These are phyloP conservation scores for Mycena leptocephala DNA, from an alignment of 768 basidiomycete species.

Conservation along the genomic window DNA sequence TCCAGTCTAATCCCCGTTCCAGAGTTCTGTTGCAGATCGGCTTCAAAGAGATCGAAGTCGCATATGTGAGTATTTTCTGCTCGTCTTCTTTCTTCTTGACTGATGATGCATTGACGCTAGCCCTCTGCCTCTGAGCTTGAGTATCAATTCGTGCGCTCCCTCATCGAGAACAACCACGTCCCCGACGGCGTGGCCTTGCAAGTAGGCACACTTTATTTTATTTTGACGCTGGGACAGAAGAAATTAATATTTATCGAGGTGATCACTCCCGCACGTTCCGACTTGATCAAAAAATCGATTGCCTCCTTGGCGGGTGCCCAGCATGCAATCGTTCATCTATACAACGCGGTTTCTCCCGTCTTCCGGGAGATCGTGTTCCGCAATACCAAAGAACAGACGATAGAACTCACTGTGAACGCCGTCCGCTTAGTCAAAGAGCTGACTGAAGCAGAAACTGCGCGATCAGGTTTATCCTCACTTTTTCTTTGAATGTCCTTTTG, in stretches of 20 bases:
- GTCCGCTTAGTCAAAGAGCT: constrained; percentile 89
- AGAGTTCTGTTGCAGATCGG: constrained; percentile 70
- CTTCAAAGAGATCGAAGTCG: constrained; percentile 97
- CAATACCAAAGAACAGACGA: constrained; percentile 91
- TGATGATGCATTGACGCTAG: background rate
- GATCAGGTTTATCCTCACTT: background rate
- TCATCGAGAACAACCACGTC: constrained; percentile 87
- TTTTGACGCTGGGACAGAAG: background rate
- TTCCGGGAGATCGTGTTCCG: constrained; percentile 97
- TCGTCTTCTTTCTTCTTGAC: background rate
- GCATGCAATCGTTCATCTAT: constrained; percentile 97
- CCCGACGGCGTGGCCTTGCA: constrained; percentile 98
- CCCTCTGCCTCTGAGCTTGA: constrained; percentile 98
- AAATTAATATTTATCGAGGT: constrained; percentile 68
- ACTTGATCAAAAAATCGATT: constrained; percentile 92
- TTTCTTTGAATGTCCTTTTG: background rate
- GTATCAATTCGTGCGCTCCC: constrained; percentile 90
- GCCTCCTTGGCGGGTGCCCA: constrained; percentile 93
- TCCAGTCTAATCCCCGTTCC: constrained; percentile 77
- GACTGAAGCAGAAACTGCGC: constrained; percentile 85
- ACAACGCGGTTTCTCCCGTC: constrained; percentile 94
- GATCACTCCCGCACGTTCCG: constrained; percentile 94
- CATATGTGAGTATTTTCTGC: constrained; percentile 63
- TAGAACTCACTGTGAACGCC: constrained; percentile 89
- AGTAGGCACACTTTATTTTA: constrained; percentile 61